A percentile compares a stretch with the other conserved stretches of the same genome.
These are phyloP conservation scores for Ocimum tenuiflorum DNA, from an alignment of 257 asterid genomes.

Conservation along the genomic window DNA sequence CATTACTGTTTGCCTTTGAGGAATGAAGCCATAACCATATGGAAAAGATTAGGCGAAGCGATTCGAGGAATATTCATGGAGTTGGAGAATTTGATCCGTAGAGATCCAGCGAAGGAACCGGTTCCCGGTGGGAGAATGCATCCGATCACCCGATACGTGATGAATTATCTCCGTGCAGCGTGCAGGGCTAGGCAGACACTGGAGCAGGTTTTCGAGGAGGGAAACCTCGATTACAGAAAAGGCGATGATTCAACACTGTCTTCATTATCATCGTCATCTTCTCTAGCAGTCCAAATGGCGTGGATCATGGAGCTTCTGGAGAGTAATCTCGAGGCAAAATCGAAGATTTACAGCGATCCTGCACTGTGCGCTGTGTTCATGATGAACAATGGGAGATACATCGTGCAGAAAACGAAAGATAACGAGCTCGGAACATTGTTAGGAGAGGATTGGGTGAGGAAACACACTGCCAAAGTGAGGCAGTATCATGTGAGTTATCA, in stretches of 20 bases:
- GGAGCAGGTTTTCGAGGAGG: conserved; percentile 74
- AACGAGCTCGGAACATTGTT: conserved; percentile 58
- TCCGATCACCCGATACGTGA: conserved; percentile 75
- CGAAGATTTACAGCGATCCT: conserved; percentile 56
- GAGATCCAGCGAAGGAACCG: conserved; percentile 63
- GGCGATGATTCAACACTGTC: too few relatives aligned
- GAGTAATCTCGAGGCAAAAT: conserved; percentile 70
- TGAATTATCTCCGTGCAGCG: conserved; percentile 83
- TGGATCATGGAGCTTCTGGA: conserved; percentile 79
- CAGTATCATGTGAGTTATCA: conserved; percentile 62
- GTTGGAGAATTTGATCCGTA: conserved; percentile 72
- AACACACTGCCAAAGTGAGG: conserved; percentile 57
- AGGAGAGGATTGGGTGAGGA: conserved; percentile 78
- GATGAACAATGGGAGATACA: conserved; percentile 80
- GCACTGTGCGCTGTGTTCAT: conserved; percentile 65
- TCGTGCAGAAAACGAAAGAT: conserved; percentile 69
- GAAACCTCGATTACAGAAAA: too few relatives aligned
- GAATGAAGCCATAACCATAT: conserved; percentile 56
- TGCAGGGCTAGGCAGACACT: conserved; percentile 58
- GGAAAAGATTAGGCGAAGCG: conserved; percentile 71
- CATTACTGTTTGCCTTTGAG: conserved; percentile 44
- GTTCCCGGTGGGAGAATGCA: conserved; percentile 89
- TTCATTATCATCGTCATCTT: conserved; percentile 13
- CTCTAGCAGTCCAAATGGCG: conserved; percentile 43
- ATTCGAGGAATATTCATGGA: conserved; percentile 74